phyloP scores from a whole-genome alignment of 2,329 filamentous ascomycete species.

The Phaeoacremonium minimum region DNA sequence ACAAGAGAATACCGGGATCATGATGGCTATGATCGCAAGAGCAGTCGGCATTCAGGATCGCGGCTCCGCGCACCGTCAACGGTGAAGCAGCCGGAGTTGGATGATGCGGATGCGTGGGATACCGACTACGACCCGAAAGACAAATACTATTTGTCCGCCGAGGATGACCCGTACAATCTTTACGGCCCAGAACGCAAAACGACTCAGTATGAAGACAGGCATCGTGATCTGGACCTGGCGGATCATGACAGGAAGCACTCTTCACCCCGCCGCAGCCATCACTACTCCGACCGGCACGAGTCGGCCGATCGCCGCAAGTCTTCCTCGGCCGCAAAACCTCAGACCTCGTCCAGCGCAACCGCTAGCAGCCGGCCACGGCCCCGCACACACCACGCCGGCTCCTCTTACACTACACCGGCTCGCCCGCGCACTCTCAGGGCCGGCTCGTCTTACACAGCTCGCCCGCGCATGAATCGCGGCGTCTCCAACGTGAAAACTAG shows the following conservation, averaged over 20 bases:
- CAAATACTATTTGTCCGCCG: conserved; percentile 13
- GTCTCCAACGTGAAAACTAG: too few relatives aligned
- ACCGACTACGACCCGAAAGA: conserved; percentile 14
- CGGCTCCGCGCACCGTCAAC: conserved; percentile 3
- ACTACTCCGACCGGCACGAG: not conserved
- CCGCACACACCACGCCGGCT: conserved; percentile 6
- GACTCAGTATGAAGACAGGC: too few relatives aligned
- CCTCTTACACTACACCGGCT: conserved; percentile 5
- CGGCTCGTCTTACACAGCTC: conserved; percentile 6
- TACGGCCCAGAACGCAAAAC: not conserved
- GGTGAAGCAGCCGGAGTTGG: conserved; percentile 5
- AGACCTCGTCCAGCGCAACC: not conserved
- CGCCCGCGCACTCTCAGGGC: conserved; percentile 8
- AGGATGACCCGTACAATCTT: conserved; percentile 6
- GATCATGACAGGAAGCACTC: not conserved
- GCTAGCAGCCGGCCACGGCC: conserved; percentile 5
- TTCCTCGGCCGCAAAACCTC: conserved; percentile 1
- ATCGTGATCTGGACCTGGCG: not conserved
- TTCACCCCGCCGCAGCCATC: not conserved
- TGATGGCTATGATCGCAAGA: conserved; percentile 3
- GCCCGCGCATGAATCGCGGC: not conserved
- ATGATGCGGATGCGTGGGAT: conserved; percentile 7
- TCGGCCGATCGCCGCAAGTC: conserved; percentile 1
- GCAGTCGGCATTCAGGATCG: conserved; percentile 2
- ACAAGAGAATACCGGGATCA: too few relatives aligned